phyloP scores from a whole-genome alignment of 108 stramenopile genomes.

The Seminavis robusta region DNA sequence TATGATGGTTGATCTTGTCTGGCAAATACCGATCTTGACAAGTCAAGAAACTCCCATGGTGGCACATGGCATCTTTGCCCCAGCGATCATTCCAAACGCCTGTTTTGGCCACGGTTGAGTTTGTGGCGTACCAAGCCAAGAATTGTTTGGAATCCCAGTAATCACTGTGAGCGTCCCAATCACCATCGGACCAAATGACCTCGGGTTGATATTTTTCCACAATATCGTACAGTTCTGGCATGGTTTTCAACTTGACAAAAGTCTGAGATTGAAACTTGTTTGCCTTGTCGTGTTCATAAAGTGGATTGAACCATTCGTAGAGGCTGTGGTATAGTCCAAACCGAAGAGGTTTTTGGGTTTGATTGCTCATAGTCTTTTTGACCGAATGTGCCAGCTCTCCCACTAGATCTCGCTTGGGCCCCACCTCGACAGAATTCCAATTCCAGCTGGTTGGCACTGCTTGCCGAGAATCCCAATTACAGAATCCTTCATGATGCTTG shows the following conservation, averaged over 20 bases:
- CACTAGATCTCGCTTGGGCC: slow-evolving; percentile 30
- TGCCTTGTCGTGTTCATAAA: slow-evolving; percentile 10
- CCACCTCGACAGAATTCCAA: slow-evolving; percentile 39
- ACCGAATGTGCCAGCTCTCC: slow-evolving; percentile 28
- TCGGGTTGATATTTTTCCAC: slow-evolving; percentile 39
- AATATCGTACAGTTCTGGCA: slow-evolving; percentile 38
- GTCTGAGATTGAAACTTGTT: slow-evolving; percentile 19
- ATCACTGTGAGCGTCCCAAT: slow-evolving; percentile 21
- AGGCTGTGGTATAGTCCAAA: slow-evolving; percentile 38
- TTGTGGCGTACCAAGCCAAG: slow-evolving; percentile 32
- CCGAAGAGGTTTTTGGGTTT: slow-evolving; percentile 13
- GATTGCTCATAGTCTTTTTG: slow-evolving; percentile 2
- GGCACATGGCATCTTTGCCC: slow-evolving; percentile 26
- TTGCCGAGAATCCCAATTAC: slow-evolving; percentile 34
- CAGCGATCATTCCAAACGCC: slow-evolving; percentile 39
- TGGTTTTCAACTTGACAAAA: slow-evolving; percentile 31
- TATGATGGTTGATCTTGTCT: slow-evolving; percentile 6
- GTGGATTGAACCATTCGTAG: slow-evolving; percentile 39
- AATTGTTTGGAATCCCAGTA: slow-evolving; percentile 35
- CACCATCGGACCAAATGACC: slow-evolving; percentile 38
- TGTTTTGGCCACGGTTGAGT: slow-evolving; percentile 27
- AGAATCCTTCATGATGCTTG: slow-evolving; percentile 44
- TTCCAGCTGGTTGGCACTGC: slow-evolving; percentile 28
- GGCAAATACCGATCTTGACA: slow-evolving; percentile 32
- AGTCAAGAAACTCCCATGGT: slow-evolving; percentile 36